Conservation (phyloP, 2,329 filamentous ascomycete species). For the Tolypocladium amazonense region DNA sequence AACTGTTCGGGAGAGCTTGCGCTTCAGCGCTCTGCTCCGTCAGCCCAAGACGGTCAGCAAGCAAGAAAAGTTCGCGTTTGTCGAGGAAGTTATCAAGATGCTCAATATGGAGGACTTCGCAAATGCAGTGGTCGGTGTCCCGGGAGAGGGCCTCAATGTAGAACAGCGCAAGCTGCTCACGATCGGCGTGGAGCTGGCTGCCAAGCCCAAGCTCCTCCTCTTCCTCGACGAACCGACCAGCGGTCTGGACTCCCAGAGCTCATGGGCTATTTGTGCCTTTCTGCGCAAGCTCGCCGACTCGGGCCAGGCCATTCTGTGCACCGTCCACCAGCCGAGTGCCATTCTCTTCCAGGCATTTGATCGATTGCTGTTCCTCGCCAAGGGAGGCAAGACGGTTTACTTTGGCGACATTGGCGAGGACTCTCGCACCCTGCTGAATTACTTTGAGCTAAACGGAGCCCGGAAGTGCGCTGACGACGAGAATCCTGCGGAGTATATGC, state of each 20-base stretch:
- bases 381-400: slow-evolving; percentile 57
- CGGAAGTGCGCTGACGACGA: slow-evolving; percentile 47
- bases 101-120: slow-evolving; percentile 58
- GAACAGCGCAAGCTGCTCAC: slow-evolving; percentile 53
- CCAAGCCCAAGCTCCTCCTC: slow-evolving; percentile 46
- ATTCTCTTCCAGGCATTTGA: slow-evolving; percentile 47
- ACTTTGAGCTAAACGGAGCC: slow-evolving; percentile 57
- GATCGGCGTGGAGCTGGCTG: slow-evolving; percentile 49
- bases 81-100: slow-evolving; percentile 55
- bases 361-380: slow-evolving; percentile 51
- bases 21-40: slow-evolving; percentile 45
- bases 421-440: slow-evolving; percentile 44
- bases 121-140: slow-evolving; percentile 53
- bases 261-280: slow-evolving; percentile 53
- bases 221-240: slow-evolving; percentile 53
- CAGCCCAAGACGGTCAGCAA: slow-evolving; percentile 43
- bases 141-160: slow-evolving; percentile 50
- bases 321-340: slow-evolving; percentile 44
- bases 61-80: slow-evolving; percentile 48
- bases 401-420: slow-evolving; percentile 56
- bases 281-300: slow-evolving; percentile 48
- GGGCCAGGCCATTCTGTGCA: slow-evolving; percentile 43
- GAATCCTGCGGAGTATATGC: slow-evolving; percentile 70
- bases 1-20: slow-evolving; percentile 43
- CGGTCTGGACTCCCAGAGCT: slow-evolving; percentile 52